These are phyloP conservation scores for Hymenoscyphus linearis DNA, from an alignment of 2,329 filamentous ascomycete species.

Conservation along the genomic window DNA sequence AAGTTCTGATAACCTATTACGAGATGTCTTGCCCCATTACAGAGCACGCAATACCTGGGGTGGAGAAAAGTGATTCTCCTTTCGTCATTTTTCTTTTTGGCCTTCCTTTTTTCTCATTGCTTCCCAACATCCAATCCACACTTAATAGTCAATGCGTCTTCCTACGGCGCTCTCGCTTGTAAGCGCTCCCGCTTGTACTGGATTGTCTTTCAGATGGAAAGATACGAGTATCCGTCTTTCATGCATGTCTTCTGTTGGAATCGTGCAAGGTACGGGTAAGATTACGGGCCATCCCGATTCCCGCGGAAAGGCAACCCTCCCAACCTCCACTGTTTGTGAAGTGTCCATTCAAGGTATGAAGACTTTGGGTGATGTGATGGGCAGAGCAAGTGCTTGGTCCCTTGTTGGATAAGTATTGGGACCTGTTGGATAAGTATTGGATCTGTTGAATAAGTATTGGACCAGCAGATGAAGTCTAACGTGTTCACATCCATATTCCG, in stretches of 20 bases:
- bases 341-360: neutral
- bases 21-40: neutral
- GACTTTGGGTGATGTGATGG: neutral
- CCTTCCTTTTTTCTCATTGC: too few species aligned
- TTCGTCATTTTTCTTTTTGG: too few species aligned
- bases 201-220: neutral
- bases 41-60: neutral
- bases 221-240: neutral
- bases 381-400: neutral
- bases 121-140: neutral
- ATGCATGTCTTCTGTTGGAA: neutral
- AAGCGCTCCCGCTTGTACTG: too few species aligned
- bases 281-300: conserved; percentile 19
- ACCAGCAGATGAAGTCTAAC: neutral
- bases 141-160: too few species aligned
- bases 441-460: neutral
- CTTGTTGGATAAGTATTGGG: neutral
- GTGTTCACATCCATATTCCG: neutral
- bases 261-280: neutral
- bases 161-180: too few species aligned
- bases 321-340: neutral
- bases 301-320: conserved; percentile 8
- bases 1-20: neutral
- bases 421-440: too few species aligned
- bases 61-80: neutral